phyloP scores from a whole-genome alignment of 2,329 filamentous ascomycete genomes.

The Penicillium sp. region DNA sequence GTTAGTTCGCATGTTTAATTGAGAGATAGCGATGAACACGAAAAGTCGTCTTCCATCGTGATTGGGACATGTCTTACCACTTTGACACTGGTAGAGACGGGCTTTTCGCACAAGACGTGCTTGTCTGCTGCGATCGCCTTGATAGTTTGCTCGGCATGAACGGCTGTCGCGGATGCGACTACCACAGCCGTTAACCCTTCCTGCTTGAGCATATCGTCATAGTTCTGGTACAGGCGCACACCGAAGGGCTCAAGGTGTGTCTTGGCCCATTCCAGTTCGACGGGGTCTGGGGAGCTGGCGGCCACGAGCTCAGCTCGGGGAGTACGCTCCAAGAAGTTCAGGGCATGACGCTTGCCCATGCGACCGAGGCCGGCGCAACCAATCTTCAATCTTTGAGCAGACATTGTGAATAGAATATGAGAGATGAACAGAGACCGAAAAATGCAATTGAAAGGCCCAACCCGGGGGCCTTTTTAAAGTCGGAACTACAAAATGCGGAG shows the following conservation, averaged over 20 bases:
- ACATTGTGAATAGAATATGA: constrained; percentile 17
- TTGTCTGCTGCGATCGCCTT: constrained; percentile 57
- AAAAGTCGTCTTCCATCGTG: neutral
- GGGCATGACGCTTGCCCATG: constrained; percentile 54
- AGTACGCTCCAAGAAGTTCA: constrained; percentile 51
- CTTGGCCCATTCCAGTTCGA: constrained; percentile 54
- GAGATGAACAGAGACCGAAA: neutral
- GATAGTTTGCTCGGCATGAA: constrained; percentile 60
- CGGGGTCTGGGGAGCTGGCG: constrained; percentile 49
- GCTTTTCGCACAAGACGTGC: constrained; percentile 61
- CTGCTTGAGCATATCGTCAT: constrained; percentile 60
- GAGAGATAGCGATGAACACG: no score
- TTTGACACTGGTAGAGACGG: constrained; percentile 58
- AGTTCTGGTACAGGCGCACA: constrained; percentile 56
- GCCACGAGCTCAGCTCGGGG: constrained; percentile 54
- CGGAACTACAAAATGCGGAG: constrained; percentile 15
- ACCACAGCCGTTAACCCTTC: constrained; percentile 58
- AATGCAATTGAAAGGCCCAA: neutral
- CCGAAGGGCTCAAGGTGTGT: constrained; percentile 54
- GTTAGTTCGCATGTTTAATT: neutral
- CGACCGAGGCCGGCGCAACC: constrained; percentile 54
- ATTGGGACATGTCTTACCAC: constrained; percentile 47
- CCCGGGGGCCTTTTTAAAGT: neutral
- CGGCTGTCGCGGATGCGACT: constrained; percentile 57
- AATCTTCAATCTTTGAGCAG: constrained; percentile 42